Conservation (phyloP, 768 basidiomycete species). For the Amanita rimosa region DNA sequence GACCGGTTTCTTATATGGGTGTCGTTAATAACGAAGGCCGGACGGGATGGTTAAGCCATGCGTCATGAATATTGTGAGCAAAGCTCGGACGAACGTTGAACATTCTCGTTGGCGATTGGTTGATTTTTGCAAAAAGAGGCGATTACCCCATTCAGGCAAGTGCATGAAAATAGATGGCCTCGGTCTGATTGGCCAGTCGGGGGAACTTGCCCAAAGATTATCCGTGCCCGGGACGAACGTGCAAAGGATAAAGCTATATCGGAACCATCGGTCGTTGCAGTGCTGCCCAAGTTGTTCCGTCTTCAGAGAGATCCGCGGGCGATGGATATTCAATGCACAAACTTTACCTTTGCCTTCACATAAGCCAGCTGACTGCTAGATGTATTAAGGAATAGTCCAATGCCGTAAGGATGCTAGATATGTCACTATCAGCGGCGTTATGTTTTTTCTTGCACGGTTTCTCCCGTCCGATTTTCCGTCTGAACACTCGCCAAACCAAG, state of each 20-base stretch:
- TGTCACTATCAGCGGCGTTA: no score
- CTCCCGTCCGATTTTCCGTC: slow-evolving; percentile 5
- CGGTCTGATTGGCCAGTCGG: not conserved
- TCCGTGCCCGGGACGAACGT: not conserved
- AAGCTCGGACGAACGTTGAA: not conserved
- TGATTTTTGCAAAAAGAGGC: not conserved
- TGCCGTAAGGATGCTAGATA: not conserved
- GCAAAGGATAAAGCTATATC: not conserved
- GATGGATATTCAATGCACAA: not conserved
- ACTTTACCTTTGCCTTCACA: not conserved
- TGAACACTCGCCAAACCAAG: slow-evolving; percentile 58
- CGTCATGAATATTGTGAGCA: not conserved
- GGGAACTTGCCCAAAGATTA: not conserved
- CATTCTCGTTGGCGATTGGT: not conserved
- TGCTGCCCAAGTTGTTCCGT: not conserved
- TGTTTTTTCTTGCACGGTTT: not conserved
- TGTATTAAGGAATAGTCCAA: no score
- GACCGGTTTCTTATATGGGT: not conserved
- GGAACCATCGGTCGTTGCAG: not conserved
- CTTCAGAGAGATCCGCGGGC: not conserved
- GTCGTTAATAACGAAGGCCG: not conserved
- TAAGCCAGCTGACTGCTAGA: no score
- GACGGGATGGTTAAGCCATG: not conserved
- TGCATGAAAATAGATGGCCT: not conserved
- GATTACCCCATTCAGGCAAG: not conserved